These are phyloP conservation scores for Seiridium cupressi DNA, from an alignment of 2,329 filamentous ascomycete species.

Conservation along the genomic window DNA sequence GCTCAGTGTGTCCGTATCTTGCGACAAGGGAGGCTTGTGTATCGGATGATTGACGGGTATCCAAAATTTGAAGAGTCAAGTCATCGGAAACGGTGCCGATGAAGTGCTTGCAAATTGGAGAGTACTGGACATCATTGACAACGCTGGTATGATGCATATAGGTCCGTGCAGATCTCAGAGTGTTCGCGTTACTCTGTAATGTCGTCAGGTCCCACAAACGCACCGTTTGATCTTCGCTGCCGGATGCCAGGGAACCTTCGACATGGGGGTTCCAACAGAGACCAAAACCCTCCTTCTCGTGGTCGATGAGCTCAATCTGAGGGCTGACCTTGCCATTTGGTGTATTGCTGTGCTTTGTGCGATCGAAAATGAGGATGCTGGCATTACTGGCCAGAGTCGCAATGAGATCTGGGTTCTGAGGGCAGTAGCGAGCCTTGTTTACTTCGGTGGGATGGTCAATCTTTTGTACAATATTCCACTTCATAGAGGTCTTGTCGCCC, in stretches of 20 bases:
- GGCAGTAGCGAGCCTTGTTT: slow-evolving; percentile 97
- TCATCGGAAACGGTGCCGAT: slow-evolving; percentile 96
- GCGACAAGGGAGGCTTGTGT: slow-evolving; percentile 68
- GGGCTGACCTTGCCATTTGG: slow-evolving; percentile 74
- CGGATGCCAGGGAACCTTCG: slow-evolving; percentile 80
- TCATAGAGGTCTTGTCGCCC: slow-evolving; percentile 71
- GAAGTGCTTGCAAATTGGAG: slow-evolving; percentile 79
- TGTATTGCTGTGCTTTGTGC: slow-evolving; percentile 83
- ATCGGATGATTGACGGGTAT: slow-evolving; percentile 69
- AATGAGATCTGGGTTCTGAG: slow-evolving; percentile 95
- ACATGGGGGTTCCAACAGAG: slow-evolving; percentile 88
- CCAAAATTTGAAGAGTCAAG: slow-evolving; percentile 86
- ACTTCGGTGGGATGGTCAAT: slow-evolving; percentile 97
- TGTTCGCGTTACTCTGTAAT: slow-evolving; percentile 67
- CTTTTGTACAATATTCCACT: slow-evolving; percentile 89
- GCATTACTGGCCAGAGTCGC: slow-evolving; percentile 89
- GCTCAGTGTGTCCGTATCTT: slow-evolving; percentile 77
- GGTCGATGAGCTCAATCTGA: slow-evolving; percentile 82
- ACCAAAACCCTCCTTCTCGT: slow-evolving; percentile 87
- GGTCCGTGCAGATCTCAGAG: slow-evolving; percentile 67
- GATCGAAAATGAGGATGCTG: slow-evolving; percentile 88
- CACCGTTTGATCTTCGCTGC: slow-evolving; percentile 89
- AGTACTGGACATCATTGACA: slow-evolving; percentile 96
- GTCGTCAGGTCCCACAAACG: slow-evolving; percentile 86
- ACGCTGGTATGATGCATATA: slow-evolving; percentile 88